Evolutionary conservation across 2,329 filamentous ascomycete species (phyloP), one percentile per base, ranked within the genome.

Genomic region (Coniochaeta sp.): DNA sequence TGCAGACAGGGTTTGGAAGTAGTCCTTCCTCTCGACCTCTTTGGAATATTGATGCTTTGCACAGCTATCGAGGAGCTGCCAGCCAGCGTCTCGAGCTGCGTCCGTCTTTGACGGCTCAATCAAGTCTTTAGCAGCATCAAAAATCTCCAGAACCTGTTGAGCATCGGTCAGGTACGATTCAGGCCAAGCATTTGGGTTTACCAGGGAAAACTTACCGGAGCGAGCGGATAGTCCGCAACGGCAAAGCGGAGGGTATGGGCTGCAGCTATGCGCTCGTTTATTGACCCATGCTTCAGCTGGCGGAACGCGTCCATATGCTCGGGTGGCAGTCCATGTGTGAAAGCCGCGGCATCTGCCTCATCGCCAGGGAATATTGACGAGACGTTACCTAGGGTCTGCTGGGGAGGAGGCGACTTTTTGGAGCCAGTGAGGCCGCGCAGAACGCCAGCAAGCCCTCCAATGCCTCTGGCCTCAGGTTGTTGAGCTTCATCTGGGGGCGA

Each of bases 11-110:
- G 85, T 84, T 64, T 82, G 78, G 66, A 89, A 90, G 67, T 85
- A 88, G 64, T 86, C 84, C 64, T 81, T 80, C 56, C 87, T 81
- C 70, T 89, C 87, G 33, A 88, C 78, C 64, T 87, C 84, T n/a
- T 85, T 87, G 6, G 85, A 83, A 6, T 81, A 79, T 6, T 78
- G 72, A 68, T 88, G 82, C 66, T 85, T 84, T 60, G 84, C 85
- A 67, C 86, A 89, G 67, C 87, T 85, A 28, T 81, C 83, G 50
- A 90, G 73, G 12, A 90, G 79, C 64, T 84, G 82, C 81, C 86
- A 89, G 19, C 85, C 87, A n/a, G 83, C 81, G 57, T 74, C 73
- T 28, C 87, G 81, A 64, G 81, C 79, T 31, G 78, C 71, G 5
- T 69, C 69, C n/a, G 83, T 72, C 59, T 87, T 86, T 24, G 74